phyloP scores from a whole-genome alignment of 2,329 filamentous ascomycete species.

The Ceratocystiopsis sp. region DNA sequence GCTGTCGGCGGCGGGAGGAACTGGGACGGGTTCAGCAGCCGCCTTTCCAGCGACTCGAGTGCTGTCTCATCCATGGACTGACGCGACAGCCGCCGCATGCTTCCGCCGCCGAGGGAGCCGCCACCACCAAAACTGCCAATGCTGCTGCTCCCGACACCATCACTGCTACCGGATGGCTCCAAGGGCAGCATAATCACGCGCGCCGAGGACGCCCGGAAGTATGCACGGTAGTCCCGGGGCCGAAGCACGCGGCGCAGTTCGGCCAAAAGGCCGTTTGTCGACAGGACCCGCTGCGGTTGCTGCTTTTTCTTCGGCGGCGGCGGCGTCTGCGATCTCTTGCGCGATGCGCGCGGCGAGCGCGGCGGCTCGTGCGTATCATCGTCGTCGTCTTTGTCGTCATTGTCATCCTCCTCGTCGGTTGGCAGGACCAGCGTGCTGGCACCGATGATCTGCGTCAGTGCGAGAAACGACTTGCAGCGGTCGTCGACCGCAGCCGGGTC shows the following conservation, averaged over 20 bases:
- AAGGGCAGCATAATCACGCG: conserved; percentile 8
- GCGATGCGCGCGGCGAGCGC: background rate
- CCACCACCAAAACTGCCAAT: background rate
- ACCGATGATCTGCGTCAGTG: conserved; percentile 7
- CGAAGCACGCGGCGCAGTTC: conserved; percentile 9
- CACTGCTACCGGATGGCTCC: background rate
- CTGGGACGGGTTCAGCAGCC: conserved; percentile 10
- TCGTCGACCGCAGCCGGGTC: conserved; percentile 6
- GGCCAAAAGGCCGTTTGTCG: conserved; percentile 6
- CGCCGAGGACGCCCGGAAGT: conserved; percentile 8
- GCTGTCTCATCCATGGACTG: conserved; percentile 6
- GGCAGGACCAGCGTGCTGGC: background rate
- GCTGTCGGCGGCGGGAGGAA: background rate
- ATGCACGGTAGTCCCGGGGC: conserved; percentile 11
- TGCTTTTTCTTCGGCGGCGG: background rate
- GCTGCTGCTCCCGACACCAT: background rate
- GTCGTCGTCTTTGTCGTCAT: background rate
- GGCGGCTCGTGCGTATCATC: background rate
- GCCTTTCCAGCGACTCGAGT: conserved; percentile 8
- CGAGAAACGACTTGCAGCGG: conserved; percentile 8
- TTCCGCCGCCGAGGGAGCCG: no score
- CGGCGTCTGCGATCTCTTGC: background rate
- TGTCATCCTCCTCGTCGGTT: no score
- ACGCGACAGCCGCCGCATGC: background rate
- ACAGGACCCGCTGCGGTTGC: conserved; percentile 1